Base-by-base conservation (phyloP, 139 green algal species). In the Coccomyxa sp. region DNA sequence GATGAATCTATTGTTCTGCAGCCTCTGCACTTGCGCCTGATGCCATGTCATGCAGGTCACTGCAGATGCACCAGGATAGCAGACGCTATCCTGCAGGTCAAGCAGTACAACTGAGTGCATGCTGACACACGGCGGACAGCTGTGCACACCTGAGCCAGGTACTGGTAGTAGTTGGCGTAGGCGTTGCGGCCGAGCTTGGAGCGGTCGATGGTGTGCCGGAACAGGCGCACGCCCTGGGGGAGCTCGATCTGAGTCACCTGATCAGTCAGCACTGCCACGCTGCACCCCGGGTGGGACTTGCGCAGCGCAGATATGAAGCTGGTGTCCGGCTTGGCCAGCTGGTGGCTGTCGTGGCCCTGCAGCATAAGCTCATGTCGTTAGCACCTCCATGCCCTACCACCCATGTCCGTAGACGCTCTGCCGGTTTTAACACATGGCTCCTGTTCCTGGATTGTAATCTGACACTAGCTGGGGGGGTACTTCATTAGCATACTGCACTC, bases 121-220 rank as follows among this genome's bases (percentile, higher is more conserved):
- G 44, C 16, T 16, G 44, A 12, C 16, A 16, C 14, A 12, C 14
- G 14, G 44, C 16, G 14, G 44, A 12, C 44, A 58, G 44, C 14
- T 16, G 44, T 36, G n/a, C 24, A 31, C 7, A 38, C 29, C 64
- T 71, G 64, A 22, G 64, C 7, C 24, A 34, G 64, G 64, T 38
- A 71, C 69, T 74, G 69, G 69, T 74, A 74, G 69, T 74, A 74
- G 69, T 74, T 74, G 69, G 69, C 69, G 1, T 41, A 74, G 35
- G 69, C 33, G 34, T 74, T 74, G 2, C 69, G 69, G 69, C 69
- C 69, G 24, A 41, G 8, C 12, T 8, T 40, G 14, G 69, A 40
- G 14, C 14, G 29, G 69, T 74, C 69, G 2, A 74, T 74, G 33
- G 33, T 16, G 34, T 34, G 29, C 24, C 69, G 33, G 69, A 74